Base-by-base conservation (phyloP, 768 basidiomycete genomes). In the Sistotremastrum suecicum region DNA sequence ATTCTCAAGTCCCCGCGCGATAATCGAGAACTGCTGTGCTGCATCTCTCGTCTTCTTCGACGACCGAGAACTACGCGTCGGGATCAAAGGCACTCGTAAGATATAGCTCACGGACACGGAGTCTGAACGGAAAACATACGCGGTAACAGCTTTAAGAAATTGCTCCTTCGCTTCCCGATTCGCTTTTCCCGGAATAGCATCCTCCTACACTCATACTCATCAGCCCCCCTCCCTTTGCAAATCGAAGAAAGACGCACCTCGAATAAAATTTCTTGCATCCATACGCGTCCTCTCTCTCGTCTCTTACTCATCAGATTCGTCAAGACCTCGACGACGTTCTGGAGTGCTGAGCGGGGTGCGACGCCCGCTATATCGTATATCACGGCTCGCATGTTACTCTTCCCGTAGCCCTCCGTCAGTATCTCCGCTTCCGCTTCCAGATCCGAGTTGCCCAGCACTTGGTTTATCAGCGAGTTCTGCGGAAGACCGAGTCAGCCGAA, bases 291-390 rank as follows among this genome's bases (percentile, higher is more conserved):
- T 40, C 75, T 69, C 32, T 66, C 59, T 0, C 75, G 71, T 41
- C 72, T 65, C 45, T 83, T 71, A 9, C 69, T 70, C 31, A 80
- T 66, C 5, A 94, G 59, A 37, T 72, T 75, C 2, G 78, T 76
- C 30, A 97, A 63, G 32, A 95, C 61, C 52, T 94, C 90, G 3
- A 87, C 81, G 30, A 95, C 68, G 57, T 94, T 94, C 12, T 75
- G 80, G 3, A 82, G 78, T 11, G 76, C 80, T 28, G 86, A 87
- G 46, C 89, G 67, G 0, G 92, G 92, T 2, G 89, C 83, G 3
- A 82, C 73, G 8, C 83, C 80, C 0, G 86, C 91, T 45, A 94
- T 86, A 20, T 85, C 90, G 42, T 71, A 68, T 12, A 97, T 59
- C 3, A 91, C 63, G 0, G 83, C 83, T 10, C 74, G 72, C 61